A percentile compares a stretch with the other conserved stretches of the same genome.
These are phyloP conservation scores for Trametes sp. DNA, from an alignment of 1,284 basidiomycete species.

Conservation along the genomic window DNA sequence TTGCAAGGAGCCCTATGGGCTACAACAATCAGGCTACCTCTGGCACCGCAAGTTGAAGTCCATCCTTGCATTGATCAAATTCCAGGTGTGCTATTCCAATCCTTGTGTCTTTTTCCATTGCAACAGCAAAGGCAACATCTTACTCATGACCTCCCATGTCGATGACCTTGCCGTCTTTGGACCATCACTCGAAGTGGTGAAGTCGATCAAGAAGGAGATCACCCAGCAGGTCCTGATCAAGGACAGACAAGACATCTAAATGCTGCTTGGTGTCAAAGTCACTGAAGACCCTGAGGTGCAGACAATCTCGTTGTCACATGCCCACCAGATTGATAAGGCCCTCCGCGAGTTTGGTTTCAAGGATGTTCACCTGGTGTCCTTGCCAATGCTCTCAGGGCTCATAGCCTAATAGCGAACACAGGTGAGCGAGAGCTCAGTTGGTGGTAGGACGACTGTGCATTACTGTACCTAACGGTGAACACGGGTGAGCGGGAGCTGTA, in stretches of 20 bases:
- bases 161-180: conserved; percentile 20
- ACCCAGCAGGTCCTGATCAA: conserved; percentile 45
- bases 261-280: conserved; percentile 36
- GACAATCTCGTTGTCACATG: too few relatives aligned
- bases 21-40: conserved; percentile 28
- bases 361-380: too few relatives aligned
- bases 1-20: conserved; percentile 31
- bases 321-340: too few relatives aligned
- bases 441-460: neutral
- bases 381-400: too few relatives aligned
- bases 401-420: neutral
- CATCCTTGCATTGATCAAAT: neutral
- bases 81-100: neutral
- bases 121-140: neutral
- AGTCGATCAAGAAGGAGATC: conserved; percentile 38
- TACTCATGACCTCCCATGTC: conserved; percentile 15
- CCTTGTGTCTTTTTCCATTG: conserved; percentile 2
- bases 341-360: too few relatives aligned
- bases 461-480: neutral
- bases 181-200: conserved; percentile 3
- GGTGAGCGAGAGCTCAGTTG: conserved; percentile 2
- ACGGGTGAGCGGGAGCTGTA: conserved; percentile 1
- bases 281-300: too few relatives aligned
- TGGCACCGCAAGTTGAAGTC: conserved; percentile 17
- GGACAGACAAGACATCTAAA: conserved; percentile 3